phyloP scores from a whole-genome alignment of 768 basidiomycete genomes.

The Porphyrellus cyaneotinctus region DNA sequence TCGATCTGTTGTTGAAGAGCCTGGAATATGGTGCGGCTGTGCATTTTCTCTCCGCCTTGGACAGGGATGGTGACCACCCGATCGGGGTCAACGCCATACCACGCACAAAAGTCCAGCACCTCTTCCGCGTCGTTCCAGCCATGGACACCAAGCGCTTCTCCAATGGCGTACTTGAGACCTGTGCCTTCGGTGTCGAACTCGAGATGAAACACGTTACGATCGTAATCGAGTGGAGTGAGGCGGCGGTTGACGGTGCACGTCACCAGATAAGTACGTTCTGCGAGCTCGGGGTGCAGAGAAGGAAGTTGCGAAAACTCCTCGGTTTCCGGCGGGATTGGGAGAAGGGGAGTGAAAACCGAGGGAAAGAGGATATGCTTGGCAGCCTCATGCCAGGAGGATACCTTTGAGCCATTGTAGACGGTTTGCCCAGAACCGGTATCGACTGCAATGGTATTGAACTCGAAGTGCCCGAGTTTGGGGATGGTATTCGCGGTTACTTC shows the following conservation, averaged over 20 bases:
- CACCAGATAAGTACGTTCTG: constrained; percentile 89
- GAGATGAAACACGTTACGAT: constrained; percentile 98
- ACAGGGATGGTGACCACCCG: constrained; percentile 79
- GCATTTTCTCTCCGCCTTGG: constrained; percentile 60
- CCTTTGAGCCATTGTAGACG: constrained; percentile 54
- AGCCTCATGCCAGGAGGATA: constrained; percentile 77
- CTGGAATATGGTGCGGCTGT: constrained; percentile 94
- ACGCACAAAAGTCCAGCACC: constrained; percentile 81
- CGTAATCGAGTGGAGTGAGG: constrained; percentile 91
- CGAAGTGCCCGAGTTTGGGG: constrained; percentile 50
- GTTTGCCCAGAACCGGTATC: constrained; percentile 56
- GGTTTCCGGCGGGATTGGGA: constrained; percentile 26
- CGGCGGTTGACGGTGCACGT: constrained; percentile 93
- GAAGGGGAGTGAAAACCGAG: constrained; percentile 61
- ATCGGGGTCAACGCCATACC: constrained; percentile 86
- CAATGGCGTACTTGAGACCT: constrained; percentile 91
- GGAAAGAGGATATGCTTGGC: constrained; percentile 90
- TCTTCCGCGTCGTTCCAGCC: constrained; percentile 95
- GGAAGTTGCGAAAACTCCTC: constrained; percentile 58
- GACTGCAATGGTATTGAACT: constrained; percentile 71
- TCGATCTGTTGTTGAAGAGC: constrained; percentile 95
- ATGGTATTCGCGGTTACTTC: constrained; percentile 20
- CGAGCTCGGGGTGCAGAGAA: constrained; percentile 76
- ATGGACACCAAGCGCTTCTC: constrained; percentile 95
- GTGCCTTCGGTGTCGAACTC: constrained; percentile 93